phyloP scores from a whole-genome alignment of 1,284 basidiomycete genomes.

The Cryptococcus floricola region DNA sequence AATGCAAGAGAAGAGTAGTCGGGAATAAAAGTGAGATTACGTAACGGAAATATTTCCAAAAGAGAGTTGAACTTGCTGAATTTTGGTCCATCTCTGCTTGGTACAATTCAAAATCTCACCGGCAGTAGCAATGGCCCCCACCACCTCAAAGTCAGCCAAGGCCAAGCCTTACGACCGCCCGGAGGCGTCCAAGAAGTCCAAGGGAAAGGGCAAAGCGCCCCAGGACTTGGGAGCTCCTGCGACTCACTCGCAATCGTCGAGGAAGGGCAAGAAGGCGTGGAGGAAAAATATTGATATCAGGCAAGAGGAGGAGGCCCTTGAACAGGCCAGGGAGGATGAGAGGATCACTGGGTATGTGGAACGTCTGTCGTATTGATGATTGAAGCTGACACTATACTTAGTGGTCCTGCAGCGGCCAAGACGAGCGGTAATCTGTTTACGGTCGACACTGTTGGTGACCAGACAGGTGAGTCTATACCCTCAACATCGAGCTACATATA shows the following conservation, averaged over 20 bases:
- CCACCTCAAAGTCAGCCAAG: not conserved
- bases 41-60: not conserved
- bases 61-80: not conserved
- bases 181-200: slow-evolving; percentile 11
- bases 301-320: slow-evolving; percentile 68
- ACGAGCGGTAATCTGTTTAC: slow-evolving; percentile 70
- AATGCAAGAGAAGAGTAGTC: slow-evolving; percentile 9
- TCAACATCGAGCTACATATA: not conserved
- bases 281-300: slow-evolving; percentile 83
- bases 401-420: slow-evolving; percentile 38
- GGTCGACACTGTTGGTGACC: slow-evolving; percentile 74
- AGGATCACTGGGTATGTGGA: slow-evolving; percentile 64
- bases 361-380: not conserved
- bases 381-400: slow-evolving; percentile 2
- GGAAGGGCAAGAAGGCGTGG: slow-evolving; percentile 90
- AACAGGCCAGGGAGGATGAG: slow-evolving; percentile 71
- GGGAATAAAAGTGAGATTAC: not conserved
- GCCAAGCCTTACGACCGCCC: slow-evolving; percentile 32
- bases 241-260: slow-evolving; percentile 65
- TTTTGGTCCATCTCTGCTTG: not conserved
- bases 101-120: not conserved
- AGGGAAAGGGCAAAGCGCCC: slow-evolving; percentile 20
- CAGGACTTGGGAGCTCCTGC: slow-evolving; percentile 57
- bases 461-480: slow-evolving; percentile 55
- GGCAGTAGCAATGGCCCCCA: slow-evolving; percentile 11